These are phyloP conservation scores for Punctularia strigosozonata DNA, from an alignment of 768 basidiomycete genomes.

Conservation along the genomic window DNA sequence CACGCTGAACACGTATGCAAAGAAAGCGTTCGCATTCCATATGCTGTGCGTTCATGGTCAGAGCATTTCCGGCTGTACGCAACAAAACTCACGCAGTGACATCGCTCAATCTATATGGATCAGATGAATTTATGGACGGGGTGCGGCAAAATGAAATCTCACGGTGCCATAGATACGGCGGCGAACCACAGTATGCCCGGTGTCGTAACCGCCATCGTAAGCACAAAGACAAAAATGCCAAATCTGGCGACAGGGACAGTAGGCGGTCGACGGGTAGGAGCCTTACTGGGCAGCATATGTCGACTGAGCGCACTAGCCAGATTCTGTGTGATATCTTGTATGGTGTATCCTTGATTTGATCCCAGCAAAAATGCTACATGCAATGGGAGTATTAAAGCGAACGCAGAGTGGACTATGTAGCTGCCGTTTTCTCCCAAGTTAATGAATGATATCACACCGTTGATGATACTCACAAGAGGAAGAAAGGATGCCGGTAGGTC, in stretches of 20 bases:
- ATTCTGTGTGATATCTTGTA: slow-evolving; percentile 39
- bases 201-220: slow-evolving; percentile 48
- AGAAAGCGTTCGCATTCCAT: slow-evolving; percentile 88
- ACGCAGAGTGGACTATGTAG: slow-evolving; percentile 79
- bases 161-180: slow-evolving; percentile 62
- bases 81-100: slow-evolving; percentile 39
- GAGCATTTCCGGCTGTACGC: slow-evolving; percentile 6
- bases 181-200: slow-evolving; percentile 70
- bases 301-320: slow-evolving; percentile 23
- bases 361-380: slow-evolving; percentile 55
- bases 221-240: slow-evolving; percentile 17
- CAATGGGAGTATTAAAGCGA: slow-evolving; percentile 68
- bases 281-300: slow-evolving; percentile 2
- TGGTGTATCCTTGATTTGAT: too few species aligned
- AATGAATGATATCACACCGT: not conserved
- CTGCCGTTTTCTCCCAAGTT: slow-evolving; percentile 30
- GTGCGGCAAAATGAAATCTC: slow-evolving; percentile 19
- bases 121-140: not conserved
- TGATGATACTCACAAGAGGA: slow-evolving; percentile 56
- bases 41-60: too few species aligned
- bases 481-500: slow-evolving; percentile 78
- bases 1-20: slow-evolving; percentile 81
- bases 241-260: slow-evolving; percentile 23
- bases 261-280: too few species aligned
- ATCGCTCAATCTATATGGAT: slow-evolving; percentile 53